Conservation (phyloP, 2,329 filamentous ascomycete genomes). For the Hypoxylon sp. region DNA sequence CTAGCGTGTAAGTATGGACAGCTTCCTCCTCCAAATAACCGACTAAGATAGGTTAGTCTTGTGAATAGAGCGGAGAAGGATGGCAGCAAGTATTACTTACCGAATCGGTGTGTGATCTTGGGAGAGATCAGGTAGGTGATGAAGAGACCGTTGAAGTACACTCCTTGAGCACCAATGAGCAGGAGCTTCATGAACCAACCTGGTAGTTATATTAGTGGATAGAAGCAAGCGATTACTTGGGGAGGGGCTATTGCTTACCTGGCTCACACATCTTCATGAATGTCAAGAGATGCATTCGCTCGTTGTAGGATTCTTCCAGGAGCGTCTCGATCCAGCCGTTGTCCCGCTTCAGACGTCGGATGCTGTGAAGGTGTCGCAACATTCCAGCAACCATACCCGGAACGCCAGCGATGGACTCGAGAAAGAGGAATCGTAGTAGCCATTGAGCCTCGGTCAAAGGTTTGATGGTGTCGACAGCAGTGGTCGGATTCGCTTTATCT, state of each 20-base stretch:
- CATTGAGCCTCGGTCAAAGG: constrained; percentile 88
- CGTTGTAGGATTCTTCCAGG: constrained; percentile 91
- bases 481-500: constrained; percentile 70
- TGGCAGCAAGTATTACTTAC: constrained; percentile 16
- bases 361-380: constrained; percentile 87
- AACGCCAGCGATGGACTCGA: constrained; percentile 94
- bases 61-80: background rate
- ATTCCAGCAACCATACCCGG: constrained; percentile 98
- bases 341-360: constrained; percentile 89
- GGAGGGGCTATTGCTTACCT: constrained; percentile 57
- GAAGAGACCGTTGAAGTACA: constrained; percentile 97
- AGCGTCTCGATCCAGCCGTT: constrained; percentile 98
- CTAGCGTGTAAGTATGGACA: constrained; percentile 93
- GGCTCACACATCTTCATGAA: constrained; percentile 94
- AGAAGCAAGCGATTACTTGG: background rate
- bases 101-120: constrained; percentile 89
- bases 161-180: constrained; percentile 92
- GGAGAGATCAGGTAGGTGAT: constrained; percentile 88
- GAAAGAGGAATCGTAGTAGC: constrained; percentile 89
- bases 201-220: constrained; percentile 52
- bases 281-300: constrained; percentile 91
- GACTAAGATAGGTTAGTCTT: constrained; percentile 61
- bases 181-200: constrained; percentile 92
- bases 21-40: constrained; percentile 98
- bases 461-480: constrained; percentile 66